Conservation (phyloP, 441 rosid species). For the Gossypium lobatum region DNA sequence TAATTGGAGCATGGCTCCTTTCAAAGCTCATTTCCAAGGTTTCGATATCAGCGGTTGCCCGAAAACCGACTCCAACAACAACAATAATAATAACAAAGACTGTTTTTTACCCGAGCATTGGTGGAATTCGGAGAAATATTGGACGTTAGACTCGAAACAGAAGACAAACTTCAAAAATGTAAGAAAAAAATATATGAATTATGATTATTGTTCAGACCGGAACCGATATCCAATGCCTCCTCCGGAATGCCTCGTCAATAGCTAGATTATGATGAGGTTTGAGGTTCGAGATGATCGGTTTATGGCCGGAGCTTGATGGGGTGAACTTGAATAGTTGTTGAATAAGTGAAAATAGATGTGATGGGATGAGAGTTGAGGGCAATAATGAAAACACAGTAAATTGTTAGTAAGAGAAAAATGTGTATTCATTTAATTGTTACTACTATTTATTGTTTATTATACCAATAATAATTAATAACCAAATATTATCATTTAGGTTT, state of each 20-base stretch:
- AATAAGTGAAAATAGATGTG: background rate
- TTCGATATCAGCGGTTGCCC: conserved; percentile 47
- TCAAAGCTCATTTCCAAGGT: conserved; percentile 42
- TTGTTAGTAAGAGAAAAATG: background rate
- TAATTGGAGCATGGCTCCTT: conserved; percentile 59
- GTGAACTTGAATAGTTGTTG: background rate
- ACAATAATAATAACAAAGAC: background rate
- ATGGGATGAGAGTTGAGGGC: background rate
- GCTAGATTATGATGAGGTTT: background rate
- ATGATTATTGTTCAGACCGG: conserved; percentile 44
- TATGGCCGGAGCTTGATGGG: background rate
- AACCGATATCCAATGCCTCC: conserved; percentile 28
- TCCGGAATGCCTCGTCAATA: conserved; percentile 25
- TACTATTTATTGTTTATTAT: background rate
- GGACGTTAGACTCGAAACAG: conserved; percentile 26
- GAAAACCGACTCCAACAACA: background rate
- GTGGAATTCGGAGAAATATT: conserved; percentile 45
- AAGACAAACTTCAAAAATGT: conserved; percentile 26
- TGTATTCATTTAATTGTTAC: background rate
- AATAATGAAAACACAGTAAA: background rate
- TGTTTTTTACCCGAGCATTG: conserved; percentile 38
- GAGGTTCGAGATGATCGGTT: background rate
- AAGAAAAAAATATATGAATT: conserved; percentile 22
- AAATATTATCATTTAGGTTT: background rate
- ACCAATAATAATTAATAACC: background rate